Evolutionary conservation across 176 grass and related monocot species (phyloP).

Genomic region (Hsuehochloa calcarea): DNA sequence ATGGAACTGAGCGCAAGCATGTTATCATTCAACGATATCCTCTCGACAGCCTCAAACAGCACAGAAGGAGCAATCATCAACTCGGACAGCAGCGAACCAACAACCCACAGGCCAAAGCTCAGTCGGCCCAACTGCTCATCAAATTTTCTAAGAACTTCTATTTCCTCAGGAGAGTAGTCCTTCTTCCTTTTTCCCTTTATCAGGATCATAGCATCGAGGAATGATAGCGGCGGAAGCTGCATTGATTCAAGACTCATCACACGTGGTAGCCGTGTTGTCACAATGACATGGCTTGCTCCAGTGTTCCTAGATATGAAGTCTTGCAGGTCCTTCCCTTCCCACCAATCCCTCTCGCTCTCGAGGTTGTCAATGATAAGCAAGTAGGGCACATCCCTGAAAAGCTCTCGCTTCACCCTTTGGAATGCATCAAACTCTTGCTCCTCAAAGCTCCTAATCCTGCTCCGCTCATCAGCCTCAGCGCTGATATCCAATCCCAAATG

Average conservation of each 20-base stretch:
- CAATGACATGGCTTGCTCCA: constrained; percentile 77
- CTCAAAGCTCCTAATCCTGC: constrained; percentile 79
- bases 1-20: constrained; percentile 32
- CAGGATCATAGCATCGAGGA: constrained; percentile 61
- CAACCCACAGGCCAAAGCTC: constrained; percentile 82
- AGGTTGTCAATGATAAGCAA: constrained; percentile 91
- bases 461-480: constrained; percentile 80
- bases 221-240: constrained; percentile 53
- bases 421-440: constrained; percentile 92
- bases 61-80: constrained; percentile 63
- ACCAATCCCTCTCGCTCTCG: constrained; percentile 90
- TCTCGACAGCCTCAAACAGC: constrained; percentile 67
- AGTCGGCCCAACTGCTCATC: constrained; percentile 74
- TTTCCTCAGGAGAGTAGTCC: constrained; percentile 72
- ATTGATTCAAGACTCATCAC: constrained; percentile 81
- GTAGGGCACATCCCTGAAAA: constrained; percentile 88
- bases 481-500: constrained; percentile 80
- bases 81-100: constrained; percentile 83
- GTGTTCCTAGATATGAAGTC: constrained; percentile 88
- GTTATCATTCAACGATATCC: constrained; percentile 58
- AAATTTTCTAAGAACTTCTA: constrained; percentile 68
- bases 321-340: constrained; percentile 95
- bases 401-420: constrained; percentile 72
- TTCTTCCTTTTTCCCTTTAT: constrained; percentile 77
- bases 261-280: constrained; percentile 61